Conservation (phyloP, 1,139 yeast genomes). For the Kluyveromyces sp. region DNA sequence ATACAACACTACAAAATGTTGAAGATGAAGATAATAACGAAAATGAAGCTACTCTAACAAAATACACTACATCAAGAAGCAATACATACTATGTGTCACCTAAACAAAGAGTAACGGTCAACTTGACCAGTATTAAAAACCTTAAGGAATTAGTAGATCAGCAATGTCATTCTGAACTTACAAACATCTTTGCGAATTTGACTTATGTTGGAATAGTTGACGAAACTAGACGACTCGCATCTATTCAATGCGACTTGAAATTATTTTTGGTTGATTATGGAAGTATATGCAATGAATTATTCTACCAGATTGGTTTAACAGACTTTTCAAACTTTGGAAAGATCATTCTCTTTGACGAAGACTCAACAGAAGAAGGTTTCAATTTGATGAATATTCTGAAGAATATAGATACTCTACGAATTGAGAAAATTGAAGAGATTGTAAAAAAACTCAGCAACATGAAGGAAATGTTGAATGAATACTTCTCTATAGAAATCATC, state of each 20-base stretch:
- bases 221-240: constrained; percentile 55
- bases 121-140: constrained; percentile 50
- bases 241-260: constrained; percentile 76
- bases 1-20: not conserved
- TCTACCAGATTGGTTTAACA: constrained; percentile 70
- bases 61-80: constrained; percentile 2
- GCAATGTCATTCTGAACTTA: constrained; percentile 44
- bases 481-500: constrained; percentile 50
- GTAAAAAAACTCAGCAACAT: constrained; percentile 35
- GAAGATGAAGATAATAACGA: not conserved
- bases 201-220: constrained; percentile 83
- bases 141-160: constrained; percentile 46
- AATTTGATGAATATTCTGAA: constrained; percentile 11
- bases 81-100: constrained; percentile 13
- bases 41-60: not conserved
- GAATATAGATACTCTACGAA: constrained; percentile 21
- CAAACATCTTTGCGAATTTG: constrained; percentile 61
- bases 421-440: constrained; percentile 17
- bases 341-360: constrained; percentile 37
- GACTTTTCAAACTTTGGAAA: constrained; percentile 82
- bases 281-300: constrained; percentile 56
- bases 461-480: constrained; percentile 75
- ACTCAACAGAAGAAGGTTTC: constrained; percentile 24
- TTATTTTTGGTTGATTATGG: constrained; percentile 78
- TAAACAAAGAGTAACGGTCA: constrained; percentile 33